phyloP scores from a whole-genome alignment of 495 filamentous ascomycete genomes.

The Neurospora sp. region DNA sequence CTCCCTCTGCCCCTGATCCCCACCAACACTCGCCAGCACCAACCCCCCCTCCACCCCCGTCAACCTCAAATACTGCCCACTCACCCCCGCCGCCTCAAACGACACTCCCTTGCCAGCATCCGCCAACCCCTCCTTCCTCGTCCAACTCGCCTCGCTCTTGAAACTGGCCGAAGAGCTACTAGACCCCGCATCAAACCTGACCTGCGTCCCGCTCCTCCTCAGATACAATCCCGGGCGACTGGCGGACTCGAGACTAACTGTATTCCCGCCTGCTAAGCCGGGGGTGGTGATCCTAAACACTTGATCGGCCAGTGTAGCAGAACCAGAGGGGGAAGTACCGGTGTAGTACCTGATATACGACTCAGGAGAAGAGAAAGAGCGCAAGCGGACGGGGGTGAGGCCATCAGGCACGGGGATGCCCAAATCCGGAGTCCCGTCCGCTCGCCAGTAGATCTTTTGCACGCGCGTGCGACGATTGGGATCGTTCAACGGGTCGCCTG shows the following conservation, averaged over 20 bases:
- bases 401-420: conserved; percentile 24
- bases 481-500: conserved; percentile 25
- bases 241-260: conserved; percentile 13
- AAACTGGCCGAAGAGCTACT: not conserved
- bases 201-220: not conserved
- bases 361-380: not conserved
- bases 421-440: conserved; percentile 38
- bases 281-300: conserved; percentile 12
- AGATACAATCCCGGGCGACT: conserved; percentile 10
- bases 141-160: conserved; percentile 11
- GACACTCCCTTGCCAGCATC: conserved; percentile 7
- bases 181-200: conserved; percentile 5
- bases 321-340: not conserved
- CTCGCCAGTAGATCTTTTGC: conserved; percentile 34
- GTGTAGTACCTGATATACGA: conserved; percentile 5
- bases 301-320: conserved; percentile 6
- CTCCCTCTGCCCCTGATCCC: not conserved
- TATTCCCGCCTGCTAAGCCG: conserved; percentile 7
- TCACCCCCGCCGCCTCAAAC: conserved; percentile 7
- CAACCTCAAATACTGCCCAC: conserved; percentile 7
- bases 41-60: not conserved
- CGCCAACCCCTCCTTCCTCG: conserved; percentile 1
- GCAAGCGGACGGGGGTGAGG: conserved; percentile 8
- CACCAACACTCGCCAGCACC: not conserved
- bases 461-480: conserved; percentile 40